Evolutionary conservation across 2,329 filamentous ascomycete species (phyloP), one percentile per base, ranked within the genome.

Genomic region (Ophiobolus disseminans): DNA sequence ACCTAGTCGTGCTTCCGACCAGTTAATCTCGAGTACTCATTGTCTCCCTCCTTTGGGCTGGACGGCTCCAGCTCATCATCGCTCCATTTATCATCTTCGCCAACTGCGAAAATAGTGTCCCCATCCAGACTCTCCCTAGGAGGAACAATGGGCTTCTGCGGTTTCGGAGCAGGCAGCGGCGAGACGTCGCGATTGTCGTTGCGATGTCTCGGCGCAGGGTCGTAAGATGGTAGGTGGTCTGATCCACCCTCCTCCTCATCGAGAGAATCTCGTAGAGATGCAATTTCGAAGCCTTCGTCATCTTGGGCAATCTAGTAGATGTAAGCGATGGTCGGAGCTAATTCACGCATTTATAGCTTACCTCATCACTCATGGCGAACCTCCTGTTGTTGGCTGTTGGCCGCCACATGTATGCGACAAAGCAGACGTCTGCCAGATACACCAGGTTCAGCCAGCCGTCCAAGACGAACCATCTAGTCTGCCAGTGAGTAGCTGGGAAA

Each of bases 321-420:
- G 54, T 80, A 47, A 79, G 72, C 49, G 20, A 16, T 39, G 17
- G 5, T 25, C 11, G 20, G 1, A 26, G 21, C 20, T 42, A 26
- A 19, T n/a, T 32, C 4, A 13, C 4, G 16, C 25, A 22, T 19
- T 46, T 10, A 23, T 31, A 40, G 48, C 77, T 65, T 78, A 86
- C 84, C 81, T 99, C 94, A 68, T 99, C 94, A 76, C 90, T 96
- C 94, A 99, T 99, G 55, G 94, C 94, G 66, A 99, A 99, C 48
- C 94, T 86, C 63, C 92, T 85, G 77, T 99, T 99, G 76, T 99
- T 97, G 42, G 89, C 91, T 17, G 93, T 97, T 5, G 94, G 94
- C 38, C 94, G 83, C 94, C 94, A 99, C 43, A 99, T 82, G 73
- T 97, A 99, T 17, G 94, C 91, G 58, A 99, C 84, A 75, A 93